These are phyloP conservation scores for Adiantum capillusveneris DNA, from an alignment of 75 land plant species.

Conservation along the genomic window DNA sequence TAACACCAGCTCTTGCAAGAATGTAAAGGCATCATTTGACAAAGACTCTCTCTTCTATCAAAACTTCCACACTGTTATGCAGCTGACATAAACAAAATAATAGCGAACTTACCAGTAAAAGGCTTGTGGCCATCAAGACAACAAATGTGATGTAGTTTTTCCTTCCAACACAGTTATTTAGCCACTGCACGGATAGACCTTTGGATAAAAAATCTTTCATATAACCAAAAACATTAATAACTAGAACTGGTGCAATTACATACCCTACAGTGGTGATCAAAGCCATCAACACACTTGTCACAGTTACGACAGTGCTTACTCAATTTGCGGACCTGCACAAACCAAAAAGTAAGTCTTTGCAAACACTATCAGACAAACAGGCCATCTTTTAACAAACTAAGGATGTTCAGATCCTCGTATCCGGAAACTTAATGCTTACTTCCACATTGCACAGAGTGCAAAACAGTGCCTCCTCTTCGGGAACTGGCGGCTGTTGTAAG, in stretches of 20 bases:
- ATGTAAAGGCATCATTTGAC: no score
- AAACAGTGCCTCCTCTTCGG: constrained; percentile 62
- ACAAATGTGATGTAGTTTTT: constrained; percentile 87
- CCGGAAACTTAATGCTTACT: constrained; percentile 38
- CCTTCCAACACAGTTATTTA: constrained; percentile 91
- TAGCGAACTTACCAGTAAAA: constrained; percentile 82
- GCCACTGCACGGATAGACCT: constrained; percentile 52
- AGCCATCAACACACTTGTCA: constrained; percentile 98
- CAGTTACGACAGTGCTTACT: constrained; percentile 98
- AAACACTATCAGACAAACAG: no score
- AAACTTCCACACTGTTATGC: no score
- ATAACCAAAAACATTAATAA: neutral
- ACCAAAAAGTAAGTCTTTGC: neutral
- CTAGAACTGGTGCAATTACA: neutral
- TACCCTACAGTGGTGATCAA: constrained; percentile 99
- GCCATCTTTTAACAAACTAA: no score
- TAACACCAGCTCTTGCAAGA: no score
- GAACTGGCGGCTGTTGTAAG: constrained; percentile 19
- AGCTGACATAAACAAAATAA: no score
- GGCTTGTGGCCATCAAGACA: constrained; percentile 80
- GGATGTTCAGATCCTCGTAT: no score
- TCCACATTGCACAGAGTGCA: constrained; percentile 95
- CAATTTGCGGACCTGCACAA: constrained; percentile 71
- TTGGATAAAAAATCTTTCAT: neutral
- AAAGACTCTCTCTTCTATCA: no score